phyloP scores from a whole-genome alignment of 305 asterid species.

The Rubia peregrina region DNA sequence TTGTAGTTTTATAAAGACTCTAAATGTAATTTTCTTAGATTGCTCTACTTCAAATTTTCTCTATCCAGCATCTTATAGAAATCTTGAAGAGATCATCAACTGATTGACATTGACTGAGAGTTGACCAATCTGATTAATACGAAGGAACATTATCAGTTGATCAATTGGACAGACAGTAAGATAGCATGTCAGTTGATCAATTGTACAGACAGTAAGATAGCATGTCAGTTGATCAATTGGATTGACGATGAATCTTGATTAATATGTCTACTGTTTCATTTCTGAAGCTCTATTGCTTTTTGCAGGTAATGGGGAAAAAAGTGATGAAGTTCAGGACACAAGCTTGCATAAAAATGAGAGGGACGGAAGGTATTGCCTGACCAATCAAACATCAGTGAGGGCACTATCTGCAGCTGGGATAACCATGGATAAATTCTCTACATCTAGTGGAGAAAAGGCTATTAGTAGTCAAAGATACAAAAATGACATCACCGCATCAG shows the following conservation, averaged over 20 bases:
- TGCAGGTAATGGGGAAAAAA: constrained; percentile 38
- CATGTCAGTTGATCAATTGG: not conserved
- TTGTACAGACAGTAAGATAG: not conserved
- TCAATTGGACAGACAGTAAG: not conserved
- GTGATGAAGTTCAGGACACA: constrained; percentile 17
- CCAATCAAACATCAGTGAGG: constrained; percentile 19
- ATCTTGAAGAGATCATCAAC: constrained; percentile 1
- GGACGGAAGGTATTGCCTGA: constrained; percentile 22
- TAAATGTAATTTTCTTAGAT: not conserved
- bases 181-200: not conserved
- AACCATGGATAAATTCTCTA: constrained; percentile 30
- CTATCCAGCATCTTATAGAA: not conserved
- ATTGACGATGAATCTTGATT: not conserved
- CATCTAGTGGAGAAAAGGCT: constrained; percentile 38
- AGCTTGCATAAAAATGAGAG: constrained; percentile 23
- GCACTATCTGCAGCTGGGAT: constrained; percentile 25
- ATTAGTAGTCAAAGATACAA: constrained; percentile 37
- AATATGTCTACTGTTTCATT: not conserved
- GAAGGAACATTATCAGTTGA: not conserved
- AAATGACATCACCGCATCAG: constrained; percentile 46
- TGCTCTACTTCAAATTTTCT: not conserved
- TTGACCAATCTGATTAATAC: not conserved
- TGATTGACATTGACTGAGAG: not conserved
- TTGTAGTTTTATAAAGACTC: not conserved
- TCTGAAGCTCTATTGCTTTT: not conserved